phyloP scores from a whole-genome alignment of 2,329 filamentous ascomycete genomes.

The Talaromyces pinophilus region DNA sequence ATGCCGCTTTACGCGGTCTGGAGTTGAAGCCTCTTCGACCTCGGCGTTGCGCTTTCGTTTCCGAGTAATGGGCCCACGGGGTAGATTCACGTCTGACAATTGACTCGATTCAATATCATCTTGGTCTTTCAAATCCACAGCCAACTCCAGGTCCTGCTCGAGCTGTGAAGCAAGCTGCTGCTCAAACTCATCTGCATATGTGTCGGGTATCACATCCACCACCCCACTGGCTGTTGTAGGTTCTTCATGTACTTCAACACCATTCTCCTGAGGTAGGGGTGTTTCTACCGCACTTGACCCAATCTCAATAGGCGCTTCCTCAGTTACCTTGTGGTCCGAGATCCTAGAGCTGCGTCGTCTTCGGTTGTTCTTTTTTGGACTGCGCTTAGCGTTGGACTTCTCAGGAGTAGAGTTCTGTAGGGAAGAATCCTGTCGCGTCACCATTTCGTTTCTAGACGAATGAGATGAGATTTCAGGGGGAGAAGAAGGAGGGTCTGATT shows the following conservation, averaged over 20 bases:
- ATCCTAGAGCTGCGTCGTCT: constrained; percentile 16
- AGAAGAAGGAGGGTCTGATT: constrained; percentile 39
- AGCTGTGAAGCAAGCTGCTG: constrained; percentile 49
- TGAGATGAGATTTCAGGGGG: constrained; percentile 33
- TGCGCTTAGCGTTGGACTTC: not conserved
- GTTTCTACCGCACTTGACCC: not conserved
- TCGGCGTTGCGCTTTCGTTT: constrained; percentile 40
- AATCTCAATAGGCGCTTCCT: not conserved
- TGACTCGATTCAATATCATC: constrained; percentile 18
- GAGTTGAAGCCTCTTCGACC: constrained; percentile 26
- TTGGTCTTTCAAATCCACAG: constrained; percentile 34
- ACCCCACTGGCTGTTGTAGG: constrained; percentile 8
- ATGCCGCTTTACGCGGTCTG: constrained; percentile 33
- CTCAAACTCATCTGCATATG: constrained; percentile 46
- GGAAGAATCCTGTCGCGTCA: not conserved
- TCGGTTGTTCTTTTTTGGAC: constrained; percentile 2
- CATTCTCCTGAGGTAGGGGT: not conserved
- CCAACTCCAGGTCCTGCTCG: constrained; percentile 46
- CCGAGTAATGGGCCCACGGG: constrained; percentile 28
- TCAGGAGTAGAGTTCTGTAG: not conserved
- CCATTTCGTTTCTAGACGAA: not conserved
- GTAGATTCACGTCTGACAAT: constrained; percentile 9
- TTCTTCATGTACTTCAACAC: not conserved
- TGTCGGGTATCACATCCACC: constrained; percentile 34
- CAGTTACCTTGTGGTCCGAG: not conserved